These are phyloP conservation scores for Hanseniaspora lachancei DNA, from an alignment of 805 yeast genomes.

Conservation along the genomic window DNA sequence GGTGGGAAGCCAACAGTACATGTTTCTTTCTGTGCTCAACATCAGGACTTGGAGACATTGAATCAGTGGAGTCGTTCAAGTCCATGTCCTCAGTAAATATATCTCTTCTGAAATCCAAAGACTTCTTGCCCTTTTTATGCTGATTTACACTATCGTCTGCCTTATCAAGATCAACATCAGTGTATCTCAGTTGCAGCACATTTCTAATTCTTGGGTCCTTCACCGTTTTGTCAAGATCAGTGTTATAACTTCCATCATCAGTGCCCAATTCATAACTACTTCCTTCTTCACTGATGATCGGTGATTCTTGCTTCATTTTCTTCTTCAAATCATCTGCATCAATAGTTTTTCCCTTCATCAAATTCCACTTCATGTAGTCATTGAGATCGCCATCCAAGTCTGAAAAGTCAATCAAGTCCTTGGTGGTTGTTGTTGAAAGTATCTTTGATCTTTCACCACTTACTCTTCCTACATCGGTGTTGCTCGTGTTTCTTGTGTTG, in stretches of 20 bases:
- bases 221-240: background rate
- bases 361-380: background rate
- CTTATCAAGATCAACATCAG: slow-evolving; percentile 16
- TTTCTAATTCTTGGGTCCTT: slow-evolving; percentile 8
- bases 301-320: slow-evolving; percentile 8
- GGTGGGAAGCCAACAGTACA: background rate
- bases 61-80: slow-evolving; percentile 4
- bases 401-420: slow-evolving; percentile 12
- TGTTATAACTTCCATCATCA: background rate
- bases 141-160: slow-evolving; percentile 36
- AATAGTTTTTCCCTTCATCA: background rate
- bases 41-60: background rate
- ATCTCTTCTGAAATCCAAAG: slow-evolving; percentile 45
- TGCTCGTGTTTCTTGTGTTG: background rate
- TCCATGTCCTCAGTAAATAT: slow-evolving; percentile 54
- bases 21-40: background rate
- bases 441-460: background rate
- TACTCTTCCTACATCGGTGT: background rate
- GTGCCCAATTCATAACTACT: background rate
- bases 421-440: background rate
- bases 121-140: slow-evolving; percentile 32
- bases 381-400: background rate
- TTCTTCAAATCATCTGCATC: background rate
- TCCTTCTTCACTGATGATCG: slow-evolving; percentile 4
- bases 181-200: slow-evolving; percentile 4